Conservation (phyloP, 176 grass and related monocot species). For the Guadua angustifolia region DNA sequence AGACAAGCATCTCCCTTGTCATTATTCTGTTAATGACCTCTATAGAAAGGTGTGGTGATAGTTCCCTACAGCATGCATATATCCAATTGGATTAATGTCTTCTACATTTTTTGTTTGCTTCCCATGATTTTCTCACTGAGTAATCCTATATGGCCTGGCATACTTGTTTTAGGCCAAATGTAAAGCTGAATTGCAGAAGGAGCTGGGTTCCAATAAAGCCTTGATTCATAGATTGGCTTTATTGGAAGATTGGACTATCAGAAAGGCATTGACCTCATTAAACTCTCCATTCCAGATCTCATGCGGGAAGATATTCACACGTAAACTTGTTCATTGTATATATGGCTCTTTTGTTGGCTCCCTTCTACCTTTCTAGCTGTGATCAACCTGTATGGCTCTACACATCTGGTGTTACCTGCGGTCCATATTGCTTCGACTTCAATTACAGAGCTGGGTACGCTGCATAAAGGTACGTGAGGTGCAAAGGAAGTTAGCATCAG, state of each 20-base stretch:
- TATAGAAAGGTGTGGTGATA: conserved; percentile 74
- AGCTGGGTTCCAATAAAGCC: conserved; percentile 69
- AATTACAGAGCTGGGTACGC: conserved; percentile 25
- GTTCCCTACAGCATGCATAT: conserved; percentile 20
- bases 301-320: conserved; percentile 79
- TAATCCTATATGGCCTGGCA: conserved; percentile 9
- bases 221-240: conserved; percentile 83
- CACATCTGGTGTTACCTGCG: neutral
- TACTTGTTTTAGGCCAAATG: conserved; percentile 70
- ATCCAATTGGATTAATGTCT: neutral
- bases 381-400: conserved; percentile 45
- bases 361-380: conserved; percentile 40
- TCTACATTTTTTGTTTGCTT: conserved; percentile 10
- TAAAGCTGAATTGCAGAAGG: conserved; percentile 87
- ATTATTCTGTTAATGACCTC: conserved; percentile 86
- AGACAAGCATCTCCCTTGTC: conserved; percentile 70
- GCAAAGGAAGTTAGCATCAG: conserved; percentile 22
- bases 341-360: conserved; percentile 39
- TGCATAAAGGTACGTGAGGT: conserved; percentile 30
- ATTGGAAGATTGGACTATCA: conserved; percentile 99
- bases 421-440: conserved; percentile 15
- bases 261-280: conserved; percentile 94
- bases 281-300: conserved; percentile 65
- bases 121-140: conserved; percentile 16
- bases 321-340: no score